Percentiles rank a stretch among this genome's conserved stretches.
These are phyloP conservation scores for Tetracladium marchalianum DNA, from an alignment of 495 filamentous ascomycete genomes.

Conservation along the genomic window DNA sequence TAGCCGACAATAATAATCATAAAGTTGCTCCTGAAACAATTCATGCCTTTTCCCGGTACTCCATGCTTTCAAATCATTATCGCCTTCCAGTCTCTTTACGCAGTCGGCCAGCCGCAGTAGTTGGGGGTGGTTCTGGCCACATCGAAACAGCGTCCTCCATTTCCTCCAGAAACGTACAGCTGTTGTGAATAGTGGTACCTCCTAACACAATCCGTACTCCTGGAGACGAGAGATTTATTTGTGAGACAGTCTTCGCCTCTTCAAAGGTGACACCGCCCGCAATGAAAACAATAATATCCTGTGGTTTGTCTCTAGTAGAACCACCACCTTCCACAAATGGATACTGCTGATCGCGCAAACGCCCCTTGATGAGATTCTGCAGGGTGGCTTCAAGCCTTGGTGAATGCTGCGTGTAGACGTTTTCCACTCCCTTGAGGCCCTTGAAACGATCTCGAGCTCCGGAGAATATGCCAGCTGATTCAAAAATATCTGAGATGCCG, in stretches of 20 bases:
- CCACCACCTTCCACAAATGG: constrained; percentile 85
- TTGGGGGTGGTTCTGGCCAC: constrained; percentile 68
- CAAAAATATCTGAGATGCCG: constrained; percentile 83
- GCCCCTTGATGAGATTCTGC: constrained; percentile 86
- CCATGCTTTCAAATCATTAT: constrained; percentile 13
- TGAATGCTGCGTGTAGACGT: constrained; percentile 97
- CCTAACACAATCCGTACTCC: constrained; percentile 83
- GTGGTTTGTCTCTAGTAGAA: constrained; percentile 82
- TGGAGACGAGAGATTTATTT: constrained; percentile 83
- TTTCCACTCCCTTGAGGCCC: constrained; percentile 92
- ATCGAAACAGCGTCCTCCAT: constrained; percentile 66
- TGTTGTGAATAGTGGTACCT: constrained; percentile 78
- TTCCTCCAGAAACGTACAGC: constrained; percentile 77
- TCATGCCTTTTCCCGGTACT: too few relatives aligned
- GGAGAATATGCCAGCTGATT: constrained; percentile 83
- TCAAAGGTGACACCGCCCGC: constrained; percentile 91
- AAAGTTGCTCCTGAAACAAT: too few relatives aligned
- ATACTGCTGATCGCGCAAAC: constrained; percentile 72
- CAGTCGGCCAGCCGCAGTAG: constrained; percentile 62
- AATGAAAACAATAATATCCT: constrained; percentile 92
- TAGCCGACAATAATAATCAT: too few relatives aligned
- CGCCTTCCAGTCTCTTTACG: constrained; percentile 50
- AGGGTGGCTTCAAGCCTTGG: constrained; percentile 78
- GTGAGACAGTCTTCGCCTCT: constrained; percentile 87
- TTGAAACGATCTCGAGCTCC: constrained; percentile 85